These are phyloP conservation scores for Penicillium samsonianum DNA, from an alignment of 495 filamentous ascomycete genomes.

Conservation along the genomic window DNA sequence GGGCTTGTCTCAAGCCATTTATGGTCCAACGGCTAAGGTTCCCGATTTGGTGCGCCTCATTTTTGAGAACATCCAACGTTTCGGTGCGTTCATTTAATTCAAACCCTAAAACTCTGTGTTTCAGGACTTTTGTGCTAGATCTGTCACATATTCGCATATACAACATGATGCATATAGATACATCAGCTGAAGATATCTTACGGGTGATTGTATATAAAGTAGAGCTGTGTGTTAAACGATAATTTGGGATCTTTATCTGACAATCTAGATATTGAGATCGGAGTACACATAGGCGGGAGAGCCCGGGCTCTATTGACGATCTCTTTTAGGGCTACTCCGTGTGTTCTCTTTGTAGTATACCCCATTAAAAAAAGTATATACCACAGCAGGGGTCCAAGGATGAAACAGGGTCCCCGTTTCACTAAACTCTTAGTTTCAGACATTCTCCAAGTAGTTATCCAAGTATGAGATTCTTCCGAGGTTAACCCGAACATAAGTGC, in stretches of 20 bases:
- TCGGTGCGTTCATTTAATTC: not conserved
- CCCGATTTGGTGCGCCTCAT: not conserved
- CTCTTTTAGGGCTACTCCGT: not conserved
- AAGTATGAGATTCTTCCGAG: not conserved
- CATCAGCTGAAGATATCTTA: not conserved
- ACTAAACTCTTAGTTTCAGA: conserved; percentile 8
- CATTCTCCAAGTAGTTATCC: too few species aligned
- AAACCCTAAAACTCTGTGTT: not conserved
- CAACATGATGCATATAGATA: not conserved
- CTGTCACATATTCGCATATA: not conserved
- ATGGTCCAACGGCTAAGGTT: not conserved
- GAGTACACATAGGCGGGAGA: not conserved
- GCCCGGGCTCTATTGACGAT: not conserved
- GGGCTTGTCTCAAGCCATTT: not conserved
- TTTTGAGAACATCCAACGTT: conserved; percentile 1
- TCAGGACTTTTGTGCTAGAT: not conserved
- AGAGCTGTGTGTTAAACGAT: not conserved
- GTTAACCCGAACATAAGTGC: too few species aligned
- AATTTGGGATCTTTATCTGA: not conserved
- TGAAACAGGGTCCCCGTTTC: conserved; percentile 25
- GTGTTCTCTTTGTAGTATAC: not conserved
- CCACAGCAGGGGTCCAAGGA: conserved; percentile 1
- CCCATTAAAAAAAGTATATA: not conserved
- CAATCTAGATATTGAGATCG: not conserved
- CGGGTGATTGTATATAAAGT: not conserved